phyloP scores from a whole-genome alignment of 2,329 filamentous ascomycete genomes.

The Fusarium buharicum region DNA sequence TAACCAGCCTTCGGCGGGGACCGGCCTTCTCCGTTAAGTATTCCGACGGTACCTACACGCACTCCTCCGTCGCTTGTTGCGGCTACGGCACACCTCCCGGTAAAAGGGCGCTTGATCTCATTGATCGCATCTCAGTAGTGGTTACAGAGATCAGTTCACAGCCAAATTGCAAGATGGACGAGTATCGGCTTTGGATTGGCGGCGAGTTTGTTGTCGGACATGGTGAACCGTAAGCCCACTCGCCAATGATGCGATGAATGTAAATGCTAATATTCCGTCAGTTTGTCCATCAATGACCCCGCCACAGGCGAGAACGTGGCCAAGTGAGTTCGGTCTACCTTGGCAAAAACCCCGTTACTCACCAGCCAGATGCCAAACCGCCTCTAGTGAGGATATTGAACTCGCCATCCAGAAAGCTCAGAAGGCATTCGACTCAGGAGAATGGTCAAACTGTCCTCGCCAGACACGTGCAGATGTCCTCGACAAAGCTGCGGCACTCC shows the following conservation, averaged over 20 bases:
- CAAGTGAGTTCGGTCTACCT: conserved; percentile 49
- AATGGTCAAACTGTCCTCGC: conserved; percentile 70
- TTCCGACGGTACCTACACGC: too few relatives aligned
- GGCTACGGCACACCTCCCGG: background rate
- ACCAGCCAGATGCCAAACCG: conserved; percentile 41
- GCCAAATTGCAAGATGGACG: conserved; percentile 1
- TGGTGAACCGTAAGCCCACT: conserved; percentile 58
- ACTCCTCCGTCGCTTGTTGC: background rate
- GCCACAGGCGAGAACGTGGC: conserved; percentile 64
- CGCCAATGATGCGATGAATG: background rate
- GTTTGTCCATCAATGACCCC: conserved; percentile 64
- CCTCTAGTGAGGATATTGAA: conserved; percentile 46
- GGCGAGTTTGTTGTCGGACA: conserved; percentile 49
- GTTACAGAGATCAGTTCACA: background rate
- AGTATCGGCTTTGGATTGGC: conserved; percentile 41
- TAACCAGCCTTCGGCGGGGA: background rate
- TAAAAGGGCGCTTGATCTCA: too few relatives aligned
- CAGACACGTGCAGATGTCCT: conserved; percentile 70
- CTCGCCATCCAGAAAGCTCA: conserved; percentile 60
- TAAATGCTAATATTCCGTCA: conserved; percentile 39
- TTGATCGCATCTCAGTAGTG: too few relatives aligned
- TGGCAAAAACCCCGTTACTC: background rate
- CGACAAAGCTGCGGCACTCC: conserved; percentile 66
- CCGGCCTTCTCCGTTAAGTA: background rate
- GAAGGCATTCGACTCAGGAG: conserved; percentile 71